These are phyloP conservation scores for Ambrosiella xylebori DNA, from an alignment of 2,329 filamentous ascomycete genomes.

Conservation along the genomic window DNA sequence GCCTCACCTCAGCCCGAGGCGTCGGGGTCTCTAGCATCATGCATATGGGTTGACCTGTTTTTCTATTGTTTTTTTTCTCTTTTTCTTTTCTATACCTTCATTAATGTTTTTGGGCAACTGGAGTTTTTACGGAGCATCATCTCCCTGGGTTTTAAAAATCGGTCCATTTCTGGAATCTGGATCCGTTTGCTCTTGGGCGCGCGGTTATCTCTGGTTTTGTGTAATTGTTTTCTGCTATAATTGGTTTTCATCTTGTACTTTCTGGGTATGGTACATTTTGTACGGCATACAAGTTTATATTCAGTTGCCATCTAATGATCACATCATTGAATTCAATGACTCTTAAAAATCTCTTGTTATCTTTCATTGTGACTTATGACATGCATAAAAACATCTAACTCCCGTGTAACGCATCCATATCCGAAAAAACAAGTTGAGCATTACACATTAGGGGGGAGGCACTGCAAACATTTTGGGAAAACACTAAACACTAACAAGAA, in stretches of 20 bases:
- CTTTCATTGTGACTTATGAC: background rate
- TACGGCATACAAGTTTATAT: slow-evolving; percentile 4
- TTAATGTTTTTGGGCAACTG: slow-evolving; percentile 11
- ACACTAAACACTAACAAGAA: background rate
- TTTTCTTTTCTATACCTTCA: slow-evolving; percentile 10
- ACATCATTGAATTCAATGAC: background rate
- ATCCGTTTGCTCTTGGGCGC: background rate
- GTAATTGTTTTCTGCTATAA: background rate
- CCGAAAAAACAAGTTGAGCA: too few relatives aligned
- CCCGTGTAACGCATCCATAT: too few relatives aligned
- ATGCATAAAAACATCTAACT: background rate
- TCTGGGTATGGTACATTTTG: background rate
- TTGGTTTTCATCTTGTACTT: slow-evolving; percentile 1
- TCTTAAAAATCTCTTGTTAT: background rate
- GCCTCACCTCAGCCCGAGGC: slow-evolving; percentile 1
- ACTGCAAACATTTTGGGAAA: too few relatives aligned
- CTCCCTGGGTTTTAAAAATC: background rate
- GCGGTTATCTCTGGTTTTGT: background rate
- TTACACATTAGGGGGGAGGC: too few relatives aligned
- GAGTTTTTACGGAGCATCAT: slow-evolving; percentile 6
- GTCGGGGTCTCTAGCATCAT: background rate
- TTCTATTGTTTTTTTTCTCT: slow-evolving; percentile 1
- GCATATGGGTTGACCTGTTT: slow-evolving; percentile 2
- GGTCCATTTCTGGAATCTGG: background rate
- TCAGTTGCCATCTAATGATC: slow-evolving; percentile 1